Evolutionary conservation across 2,329 filamentous ascomycete species (phyloP).

Genomic region (Botrytis fragariae): DNA sequence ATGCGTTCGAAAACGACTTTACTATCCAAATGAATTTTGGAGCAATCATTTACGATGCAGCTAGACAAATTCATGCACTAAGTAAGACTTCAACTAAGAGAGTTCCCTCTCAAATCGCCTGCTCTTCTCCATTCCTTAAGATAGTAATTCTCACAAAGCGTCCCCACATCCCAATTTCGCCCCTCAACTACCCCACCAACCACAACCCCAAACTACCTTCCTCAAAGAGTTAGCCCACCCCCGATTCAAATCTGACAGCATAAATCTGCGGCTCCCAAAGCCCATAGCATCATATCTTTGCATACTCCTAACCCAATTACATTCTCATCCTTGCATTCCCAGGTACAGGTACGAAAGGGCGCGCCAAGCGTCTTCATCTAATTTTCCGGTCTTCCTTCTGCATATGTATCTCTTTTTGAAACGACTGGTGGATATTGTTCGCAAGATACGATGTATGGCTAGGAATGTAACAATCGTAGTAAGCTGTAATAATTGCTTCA

Average conservation of each 20-base stretch:
- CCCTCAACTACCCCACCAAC: no score
- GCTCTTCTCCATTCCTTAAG: not conserved
- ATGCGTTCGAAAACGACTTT: not conserved
- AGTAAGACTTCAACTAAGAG: no score
- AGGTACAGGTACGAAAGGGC: not conserved
- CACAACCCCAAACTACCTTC: not conserved
- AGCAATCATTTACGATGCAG: no score
- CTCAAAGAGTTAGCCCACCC: not conserved
- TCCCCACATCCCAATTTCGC: not conserved
- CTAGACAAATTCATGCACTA: no score
- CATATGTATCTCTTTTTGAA: not conserved
- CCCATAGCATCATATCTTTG: accelerated
- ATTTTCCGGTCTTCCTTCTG: not conserved
- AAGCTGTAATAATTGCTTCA: not conserved
- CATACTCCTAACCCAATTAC: not conserved
- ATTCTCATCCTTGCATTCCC: not conserved
- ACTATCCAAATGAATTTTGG: not conserved
- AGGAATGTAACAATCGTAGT: not conserved
- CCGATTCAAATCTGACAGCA: not conserved
- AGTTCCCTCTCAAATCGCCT: no score
- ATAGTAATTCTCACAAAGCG: not conserved
- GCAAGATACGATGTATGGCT: not conserved
- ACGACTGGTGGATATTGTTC: not conserved
- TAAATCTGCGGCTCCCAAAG: not conserved
- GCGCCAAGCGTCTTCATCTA: not conserved